phyloP scores from a whole-genome alignment of 768 basidiomycete genomes.

The Tulasnella sp. region DNA sequence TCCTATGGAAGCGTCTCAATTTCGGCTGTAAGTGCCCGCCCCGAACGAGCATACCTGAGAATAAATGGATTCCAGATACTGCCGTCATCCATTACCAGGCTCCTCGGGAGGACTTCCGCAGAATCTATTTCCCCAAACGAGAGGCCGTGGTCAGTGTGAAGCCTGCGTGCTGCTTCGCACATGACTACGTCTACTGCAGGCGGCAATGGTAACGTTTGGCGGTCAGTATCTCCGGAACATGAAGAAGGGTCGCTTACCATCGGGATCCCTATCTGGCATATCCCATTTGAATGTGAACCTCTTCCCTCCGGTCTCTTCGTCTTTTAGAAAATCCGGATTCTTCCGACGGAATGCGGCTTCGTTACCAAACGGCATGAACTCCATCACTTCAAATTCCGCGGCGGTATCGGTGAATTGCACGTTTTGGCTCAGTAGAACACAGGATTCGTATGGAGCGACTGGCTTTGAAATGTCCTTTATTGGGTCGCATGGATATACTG shows the following conservation, averaged over 20 bases:
- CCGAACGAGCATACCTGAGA: background rate
- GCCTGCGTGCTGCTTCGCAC: conserved; percentile 40
- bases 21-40: background rate
- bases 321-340: conserved; percentile 29
- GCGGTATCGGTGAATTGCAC: conserved; percentile 53
- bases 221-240: background rate
- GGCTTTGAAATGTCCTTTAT: conserved; percentile 19
- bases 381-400: conserved; percentile 34
- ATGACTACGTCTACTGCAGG: conserved; percentile 44
- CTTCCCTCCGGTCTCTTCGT: conserved; percentile 25
- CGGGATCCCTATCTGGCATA: conserved; percentile 31
- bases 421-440: conserved; percentile 43
- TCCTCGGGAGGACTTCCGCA: conserved; percentile 40
- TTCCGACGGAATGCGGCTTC: conserved; percentile 45
- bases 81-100: conserved; percentile 25
- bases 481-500: background rate
- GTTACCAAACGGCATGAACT: conserved; percentile 57
- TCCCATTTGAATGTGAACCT: conserved; percentile 51
- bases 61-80: background rate
- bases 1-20: background rate
- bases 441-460: conserved; percentile 47
- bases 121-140: conserved; percentile 42
- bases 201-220: background rate
- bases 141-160: conserved; percentile 37
- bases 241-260: conserved; percentile 32